phyloP scores from a whole-genome alignment of 2,329 filamentous ascomycete species.

The Xylariomycetidae sp. region DNA sequence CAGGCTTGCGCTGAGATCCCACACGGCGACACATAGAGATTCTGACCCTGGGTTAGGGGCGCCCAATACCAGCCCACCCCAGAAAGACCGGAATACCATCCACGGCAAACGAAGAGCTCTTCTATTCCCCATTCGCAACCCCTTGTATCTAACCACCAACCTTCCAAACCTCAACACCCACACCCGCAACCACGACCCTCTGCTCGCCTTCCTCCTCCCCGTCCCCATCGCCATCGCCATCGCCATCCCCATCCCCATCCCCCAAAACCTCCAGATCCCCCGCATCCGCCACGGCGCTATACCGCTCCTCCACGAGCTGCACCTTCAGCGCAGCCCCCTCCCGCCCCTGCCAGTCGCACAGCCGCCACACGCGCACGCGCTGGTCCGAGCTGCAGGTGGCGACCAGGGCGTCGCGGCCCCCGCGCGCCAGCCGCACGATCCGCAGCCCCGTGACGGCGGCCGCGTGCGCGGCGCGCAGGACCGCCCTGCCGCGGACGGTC shows the following conservation, averaged over 20 bases:
- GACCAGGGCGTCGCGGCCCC: constrained; percentile 21
- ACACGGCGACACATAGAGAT: too few relatives aligned
- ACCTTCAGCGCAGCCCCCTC: constrained; percentile 19
- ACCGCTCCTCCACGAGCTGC: constrained; percentile 40
- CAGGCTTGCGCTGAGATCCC: too few relatives aligned
- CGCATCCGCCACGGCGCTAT: constrained; percentile 56
- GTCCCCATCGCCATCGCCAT: constrained; percentile 4
- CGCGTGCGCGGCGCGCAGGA: constrained; percentile 58
- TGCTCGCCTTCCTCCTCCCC: constrained; percentile 3
- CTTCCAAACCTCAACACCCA: constrained; percentile 21
- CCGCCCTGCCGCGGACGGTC: constrained; percentile 14
- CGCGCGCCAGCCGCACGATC: constrained; percentile 24
- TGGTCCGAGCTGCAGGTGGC: constrained; percentile 56
- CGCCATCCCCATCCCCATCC: constrained; percentile 7
- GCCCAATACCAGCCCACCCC: too few relatives aligned
- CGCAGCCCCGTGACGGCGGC: constrained; percentile 61
- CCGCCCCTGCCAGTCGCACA: constrained; percentile 15
- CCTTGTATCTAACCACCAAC: constrained; percentile 7
- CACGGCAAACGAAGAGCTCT: too few relatives aligned
- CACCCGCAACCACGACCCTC: constrained; percentile 17
- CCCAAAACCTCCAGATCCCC: constrained; percentile 42
- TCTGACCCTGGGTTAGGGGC: too few relatives aligned
- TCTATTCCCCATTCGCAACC: too few relatives aligned
- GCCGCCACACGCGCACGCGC: constrained; percentile 49
- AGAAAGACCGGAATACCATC: too few relatives aligned